Base-by-base conservation (phyloP, 345 rosid species). In the Hypericum perforatum region DNA sequence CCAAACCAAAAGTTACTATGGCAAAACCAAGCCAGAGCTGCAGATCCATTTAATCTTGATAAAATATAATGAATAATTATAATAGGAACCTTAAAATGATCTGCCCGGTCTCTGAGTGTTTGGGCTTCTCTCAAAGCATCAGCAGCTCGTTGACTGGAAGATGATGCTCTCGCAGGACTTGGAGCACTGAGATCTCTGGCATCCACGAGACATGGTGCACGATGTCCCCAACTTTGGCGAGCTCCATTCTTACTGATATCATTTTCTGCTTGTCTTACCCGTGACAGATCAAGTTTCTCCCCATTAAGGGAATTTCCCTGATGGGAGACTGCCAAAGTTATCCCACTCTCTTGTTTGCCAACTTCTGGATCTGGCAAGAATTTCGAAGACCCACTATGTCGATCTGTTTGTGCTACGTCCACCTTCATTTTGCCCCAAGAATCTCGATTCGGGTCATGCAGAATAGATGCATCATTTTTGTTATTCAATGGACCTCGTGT, bases 61-160 rank as follows among this genome's bases (percentile, higher is more conserved):
- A 12, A 47, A 44, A 50, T 22, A 50, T 39, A 41, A 13, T n/a
- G 38, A 51, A 55, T 16, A 46, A 46, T 11, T 12, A 11, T 39
- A 16, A 6, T 16, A 37, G 46, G 52, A 63, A 82, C 94, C 97
- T 89, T 84, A 4, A 79, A 69, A 64, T 56, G 71, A 60, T 81
- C 82, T 48, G 88, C 86, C 58, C 57, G 57, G 58, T 76, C 70
- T 59, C 61, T 80, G 49, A 73, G 76, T 39, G 72, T 57, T 55
- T 74, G 68, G 64, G 88, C 92, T 70, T 83, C 76, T 63, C 70
- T 70, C 61, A 89, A 68, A 57, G 68, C 60, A 73, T 60, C 40
- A 45, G 43, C 52, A 41, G 80, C 82, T 50, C 65, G 47, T 57
- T 66, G 76, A 49, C 63, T 60, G 42, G 72, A 76, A 56, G 69